Evolutionary conservation across 2,329 filamentous ascomycete genomes (phyloP).

Genomic region (Calonectria multiphialidica): DNA sequence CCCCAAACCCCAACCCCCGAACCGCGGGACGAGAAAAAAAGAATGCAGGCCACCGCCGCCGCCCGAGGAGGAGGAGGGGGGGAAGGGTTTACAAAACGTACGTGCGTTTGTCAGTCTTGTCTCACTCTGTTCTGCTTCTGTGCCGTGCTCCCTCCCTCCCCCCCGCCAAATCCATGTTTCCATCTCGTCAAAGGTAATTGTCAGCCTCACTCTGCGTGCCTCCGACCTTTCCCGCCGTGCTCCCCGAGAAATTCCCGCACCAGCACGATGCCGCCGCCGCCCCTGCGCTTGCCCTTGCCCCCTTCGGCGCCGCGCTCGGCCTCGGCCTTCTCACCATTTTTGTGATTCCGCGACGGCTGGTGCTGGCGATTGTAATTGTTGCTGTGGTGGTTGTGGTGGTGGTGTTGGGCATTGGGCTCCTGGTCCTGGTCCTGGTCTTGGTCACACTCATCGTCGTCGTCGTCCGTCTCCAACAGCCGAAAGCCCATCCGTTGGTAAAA

Average conservation of each 20-base stretch:
- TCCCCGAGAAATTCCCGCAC: conserved; percentile 40
- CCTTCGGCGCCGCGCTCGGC: background rate
- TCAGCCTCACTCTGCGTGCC: conserved; percentile 14
- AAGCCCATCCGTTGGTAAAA: conserved; percentile 64
- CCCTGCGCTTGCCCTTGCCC: conserved; percentile 16
- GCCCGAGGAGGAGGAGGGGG: background rate
- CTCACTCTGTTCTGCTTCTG: no score
- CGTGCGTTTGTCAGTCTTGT: background rate
- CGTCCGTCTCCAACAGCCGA: conserved; percentile 51
- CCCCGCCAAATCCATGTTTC: conserved; percentile 2
- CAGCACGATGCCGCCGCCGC: conserved; percentile 41
- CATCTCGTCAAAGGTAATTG: conserved; percentile 18
- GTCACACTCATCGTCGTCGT: conserved; percentile 51
- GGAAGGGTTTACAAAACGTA: no score
- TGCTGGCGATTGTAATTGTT: background rate
- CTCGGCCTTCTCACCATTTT: conserved; percentile 3
- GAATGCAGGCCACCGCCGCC: background rate
- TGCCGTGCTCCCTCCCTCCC: background rate
- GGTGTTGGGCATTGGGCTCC: background rate
- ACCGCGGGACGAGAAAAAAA: background rate
- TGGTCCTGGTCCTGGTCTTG: background rate
- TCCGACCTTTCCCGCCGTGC: conserved; percentile 30
- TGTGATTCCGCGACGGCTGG: background rate
- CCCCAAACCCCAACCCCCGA: background rate
- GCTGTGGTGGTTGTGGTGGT: background rate